Evolutionary conservation across 331 rosid species (phyloP).

Genomic region (Stylosanthes scabra): DNA sequence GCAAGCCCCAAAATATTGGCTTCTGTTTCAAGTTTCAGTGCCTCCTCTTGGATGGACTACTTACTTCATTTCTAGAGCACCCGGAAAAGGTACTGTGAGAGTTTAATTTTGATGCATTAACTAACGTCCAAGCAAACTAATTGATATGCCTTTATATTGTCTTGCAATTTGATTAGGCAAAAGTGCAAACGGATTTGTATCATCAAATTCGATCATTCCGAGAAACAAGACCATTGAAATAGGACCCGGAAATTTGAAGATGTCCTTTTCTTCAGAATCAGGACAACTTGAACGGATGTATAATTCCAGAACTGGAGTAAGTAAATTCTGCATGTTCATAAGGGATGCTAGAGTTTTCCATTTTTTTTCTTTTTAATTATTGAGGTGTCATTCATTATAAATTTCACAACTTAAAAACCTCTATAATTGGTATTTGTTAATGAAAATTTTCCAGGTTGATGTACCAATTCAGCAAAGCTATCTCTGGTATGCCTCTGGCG

Average conservation of each 20-base stretch:
- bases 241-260: constrained; percentile 84
- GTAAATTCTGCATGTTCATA: constrained; percentile 43
- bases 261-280: constrained; percentile 74
- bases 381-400: not conserved
- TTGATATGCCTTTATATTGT: constrained; percentile 13
- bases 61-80: constrained; percentile 66
- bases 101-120: too few relatives aligned
- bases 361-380: constrained; percentile 13
- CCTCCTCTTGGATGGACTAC: constrained; percentile 94
- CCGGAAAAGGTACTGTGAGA: constrained; percentile 46
- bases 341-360: constrained; percentile 3
- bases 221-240: constrained; percentile 52
- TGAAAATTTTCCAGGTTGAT: constrained; percentile 61
- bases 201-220: constrained; percentile 25
- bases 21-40: constrained; percentile 77
- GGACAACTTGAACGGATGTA: constrained; percentile 81
- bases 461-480: constrained; percentile 86
- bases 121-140: too few relatives aligned
- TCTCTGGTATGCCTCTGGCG: constrained; percentile 77
- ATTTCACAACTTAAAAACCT: not conserved
- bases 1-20: constrained; percentile 78
- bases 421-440: not conserved
- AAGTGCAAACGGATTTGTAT: constrained; percentile 34
- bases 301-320: constrained; percentile 73
- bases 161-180: constrained; percentile 49